Conservation (phyloP, 176 grass and related monocot species). For the Phyllostachys edulis region DNA sequence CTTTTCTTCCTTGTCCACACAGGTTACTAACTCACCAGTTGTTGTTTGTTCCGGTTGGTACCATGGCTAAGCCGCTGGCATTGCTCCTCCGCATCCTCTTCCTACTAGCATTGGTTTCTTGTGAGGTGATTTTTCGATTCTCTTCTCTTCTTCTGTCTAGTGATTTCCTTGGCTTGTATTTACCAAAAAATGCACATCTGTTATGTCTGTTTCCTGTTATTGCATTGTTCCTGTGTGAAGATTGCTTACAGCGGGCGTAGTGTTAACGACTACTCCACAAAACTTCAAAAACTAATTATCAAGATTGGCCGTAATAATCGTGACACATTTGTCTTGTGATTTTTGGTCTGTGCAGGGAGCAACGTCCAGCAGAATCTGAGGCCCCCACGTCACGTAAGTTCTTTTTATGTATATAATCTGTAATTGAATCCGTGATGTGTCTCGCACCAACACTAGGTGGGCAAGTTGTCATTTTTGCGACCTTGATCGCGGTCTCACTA, state of each 20-base stretch:
- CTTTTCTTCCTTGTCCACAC: neutral
- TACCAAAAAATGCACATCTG: neutral
- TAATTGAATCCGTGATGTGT: no score
- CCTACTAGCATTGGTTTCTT: neutral
- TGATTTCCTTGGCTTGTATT: neutral
- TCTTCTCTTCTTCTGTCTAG: neutral
- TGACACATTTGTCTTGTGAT: neutral
- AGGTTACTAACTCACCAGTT: neutral
- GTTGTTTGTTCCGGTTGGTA: neutral
- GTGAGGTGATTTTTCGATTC: neutral
- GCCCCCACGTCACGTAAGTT: neutral
- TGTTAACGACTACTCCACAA: no score
- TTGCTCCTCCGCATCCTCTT: neutral
- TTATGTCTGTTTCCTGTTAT: neutral
- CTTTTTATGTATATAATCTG: no score
- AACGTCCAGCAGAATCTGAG: conserved; percentile 10
- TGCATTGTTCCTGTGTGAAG: neutral
- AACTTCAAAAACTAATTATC: no score
- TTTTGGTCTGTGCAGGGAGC: neutral
- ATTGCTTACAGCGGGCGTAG: neutral
- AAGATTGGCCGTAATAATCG: neutral
- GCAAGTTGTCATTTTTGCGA: no score
- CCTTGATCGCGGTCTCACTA: no score
- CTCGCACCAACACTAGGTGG: no score
- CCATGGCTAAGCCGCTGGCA: neutral